Conservation (phyloP, 192 early-diverging fungal genomes). For the Coemansia sp. region DNA sequence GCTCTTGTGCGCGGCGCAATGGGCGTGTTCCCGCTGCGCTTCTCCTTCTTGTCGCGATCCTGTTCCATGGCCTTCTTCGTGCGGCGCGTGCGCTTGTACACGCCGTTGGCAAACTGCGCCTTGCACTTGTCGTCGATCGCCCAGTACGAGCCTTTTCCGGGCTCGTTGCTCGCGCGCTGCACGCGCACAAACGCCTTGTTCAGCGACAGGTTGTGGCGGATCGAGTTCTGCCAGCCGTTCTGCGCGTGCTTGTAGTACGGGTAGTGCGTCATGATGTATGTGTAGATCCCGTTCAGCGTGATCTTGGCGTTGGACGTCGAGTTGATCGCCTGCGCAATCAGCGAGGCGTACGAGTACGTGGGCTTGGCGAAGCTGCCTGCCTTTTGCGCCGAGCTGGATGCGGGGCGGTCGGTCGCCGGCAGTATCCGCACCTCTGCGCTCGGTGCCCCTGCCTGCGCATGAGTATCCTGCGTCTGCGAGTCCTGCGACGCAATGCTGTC, state of each 20-base stretch:
- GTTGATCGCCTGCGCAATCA: constrained; percentile 91
- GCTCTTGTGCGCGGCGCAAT: not conserved
- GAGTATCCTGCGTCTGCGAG: not conserved
- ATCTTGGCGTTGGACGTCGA: constrained; percentile 65
- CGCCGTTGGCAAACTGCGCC: constrained; percentile 68
- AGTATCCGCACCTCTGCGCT: constrained; percentile 36
- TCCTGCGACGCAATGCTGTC: not conserved
- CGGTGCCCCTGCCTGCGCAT: not conserved
- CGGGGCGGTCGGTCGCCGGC: constrained; percentile 38
- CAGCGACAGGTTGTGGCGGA: constrained; percentile 94
- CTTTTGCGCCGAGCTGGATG: constrained; percentile 1
- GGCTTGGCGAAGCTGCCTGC: constrained; percentile 59
- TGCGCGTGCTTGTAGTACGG: constrained; percentile 85
- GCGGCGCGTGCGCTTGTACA: constrained; percentile 65
- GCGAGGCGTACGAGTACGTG: constrained; percentile 80
- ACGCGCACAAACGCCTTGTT: constrained; percentile 93
- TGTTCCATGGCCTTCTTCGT: constrained; percentile 54
- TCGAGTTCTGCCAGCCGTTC: constrained; percentile 96
- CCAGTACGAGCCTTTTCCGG: constrained; percentile 95
- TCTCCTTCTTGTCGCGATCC: constrained; percentile 29
- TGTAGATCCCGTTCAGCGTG: constrained; percentile 88
- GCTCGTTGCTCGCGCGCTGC: constrained; percentile 77
- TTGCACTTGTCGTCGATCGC: constrained; percentile 75
- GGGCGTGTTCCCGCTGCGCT: constrained; percentile 1
- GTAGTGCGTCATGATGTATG: constrained; percentile 76